Evolutionary conservation across 805 yeast genomes (phyloP).

Genomic region (Cyberlindnera mycetangii): DNA sequence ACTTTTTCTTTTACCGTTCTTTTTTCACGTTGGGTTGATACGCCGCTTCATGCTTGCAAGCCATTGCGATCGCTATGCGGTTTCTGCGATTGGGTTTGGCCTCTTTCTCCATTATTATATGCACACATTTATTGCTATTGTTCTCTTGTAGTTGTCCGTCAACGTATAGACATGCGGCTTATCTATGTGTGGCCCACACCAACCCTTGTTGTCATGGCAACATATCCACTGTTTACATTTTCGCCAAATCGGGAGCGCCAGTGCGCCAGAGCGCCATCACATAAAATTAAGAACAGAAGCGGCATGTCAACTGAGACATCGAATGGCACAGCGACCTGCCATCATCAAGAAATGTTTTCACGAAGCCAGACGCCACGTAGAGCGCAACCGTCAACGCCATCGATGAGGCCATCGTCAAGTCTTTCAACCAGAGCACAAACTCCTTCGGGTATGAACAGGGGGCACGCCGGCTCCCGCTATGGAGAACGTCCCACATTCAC

Average conservation of each 20-base stretch:
- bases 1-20: no score
- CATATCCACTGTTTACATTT: constrained; percentile 3
- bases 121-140: background rate
- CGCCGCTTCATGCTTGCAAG: no score
- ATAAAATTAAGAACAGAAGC: background rate
- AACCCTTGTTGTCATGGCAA: constrained; percentile 4
- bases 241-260: background rate
- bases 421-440: constrained; percentile 23
- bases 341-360: constrained; percentile 19
- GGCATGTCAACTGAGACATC: background rate
- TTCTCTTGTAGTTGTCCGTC: no score
- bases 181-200: background rate
- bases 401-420: constrained; percentile 23
- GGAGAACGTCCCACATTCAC: constrained; percentile 23
- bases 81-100: no score
- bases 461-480: constrained; percentile 18
- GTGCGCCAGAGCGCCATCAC: background rate
- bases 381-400: constrained; percentile 22
- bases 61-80: no score
- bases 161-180: background rate
- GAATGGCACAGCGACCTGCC: background rate
- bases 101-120: no score
- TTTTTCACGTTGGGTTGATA: no score
- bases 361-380: constrained; percentile 24
- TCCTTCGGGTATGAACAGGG: constrained; percentile 20